Conservation (phyloP, 768 basidiomycete genomes). For the Pleurotus tuoliensis region DNA sequence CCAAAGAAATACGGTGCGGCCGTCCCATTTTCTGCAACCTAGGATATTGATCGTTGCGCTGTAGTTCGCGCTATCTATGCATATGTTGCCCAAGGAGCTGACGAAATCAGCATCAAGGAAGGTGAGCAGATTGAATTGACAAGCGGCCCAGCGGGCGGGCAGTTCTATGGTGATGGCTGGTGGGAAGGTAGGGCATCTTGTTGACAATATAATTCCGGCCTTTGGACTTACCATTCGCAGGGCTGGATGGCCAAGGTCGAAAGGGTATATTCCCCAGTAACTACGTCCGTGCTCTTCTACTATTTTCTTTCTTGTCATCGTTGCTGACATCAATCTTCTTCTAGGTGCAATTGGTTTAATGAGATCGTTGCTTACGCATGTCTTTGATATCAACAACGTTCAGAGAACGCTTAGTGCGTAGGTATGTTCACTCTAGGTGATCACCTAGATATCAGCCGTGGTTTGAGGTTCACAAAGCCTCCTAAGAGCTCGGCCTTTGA, state of each 20-base stretch:
- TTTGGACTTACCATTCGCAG: conserved; percentile 28
- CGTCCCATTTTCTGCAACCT: conserved; percentile 15
- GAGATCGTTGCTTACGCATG: neutral
- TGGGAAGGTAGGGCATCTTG: conserved; percentile 64
- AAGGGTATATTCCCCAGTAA: conserved; percentile 88
- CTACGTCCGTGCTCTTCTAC: conserved; percentile 55
- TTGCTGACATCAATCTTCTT: conserved; percentile 12
- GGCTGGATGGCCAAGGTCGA: conserved; percentile 51
- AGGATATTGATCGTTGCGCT: conserved; percentile 8
- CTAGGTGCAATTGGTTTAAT: conserved; percentile 49
- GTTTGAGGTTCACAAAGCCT: no score
- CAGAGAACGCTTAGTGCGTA: no score
- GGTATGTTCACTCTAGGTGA: no score
- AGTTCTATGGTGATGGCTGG: conserved; percentile 75
- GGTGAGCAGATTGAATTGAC: conserved; percentile 65
- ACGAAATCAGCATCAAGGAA: conserved; percentile 61
- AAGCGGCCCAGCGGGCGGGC: conserved; percentile 55
- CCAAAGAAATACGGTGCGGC: conserved; percentile 42
- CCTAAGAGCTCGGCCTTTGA: no score
- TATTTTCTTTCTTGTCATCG: conserved; percentile 8
- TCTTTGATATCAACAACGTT: neutral
- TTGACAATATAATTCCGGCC: conserved; percentile 2
- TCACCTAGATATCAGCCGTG: no score
- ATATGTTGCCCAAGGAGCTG: conserved; percentile 69
- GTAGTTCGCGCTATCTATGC: conserved; percentile 80